Base-by-base conservation (phyloP, 139 green algal species). In the Auxenochlorella pyrenoidosa region DNA sequence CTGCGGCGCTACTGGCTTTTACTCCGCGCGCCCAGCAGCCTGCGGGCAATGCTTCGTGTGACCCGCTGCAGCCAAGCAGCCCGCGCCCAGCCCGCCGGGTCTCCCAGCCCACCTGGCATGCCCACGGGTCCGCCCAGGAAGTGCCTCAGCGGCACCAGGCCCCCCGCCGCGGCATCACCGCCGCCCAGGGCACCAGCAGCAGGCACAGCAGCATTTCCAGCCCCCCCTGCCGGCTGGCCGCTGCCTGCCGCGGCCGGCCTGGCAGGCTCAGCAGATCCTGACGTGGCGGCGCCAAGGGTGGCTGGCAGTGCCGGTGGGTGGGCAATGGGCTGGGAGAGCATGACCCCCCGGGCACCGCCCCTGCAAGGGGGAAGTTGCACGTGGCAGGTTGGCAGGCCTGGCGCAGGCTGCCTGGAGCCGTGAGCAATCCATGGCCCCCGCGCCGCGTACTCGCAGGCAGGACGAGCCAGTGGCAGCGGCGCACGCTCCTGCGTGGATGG, bases 111-210 rank as follows among this genome's bases (percentile, higher is more conserved):
- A 87, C 78, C 78, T 41, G 88, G 85, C 90, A 93, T 88, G 36
- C 90, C 90, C 0, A 93, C 90, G 0, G 90, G 90, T 28, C 90
- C 90, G 8, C 90, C 90, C n/a, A 92, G n/a, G 38, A 89, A 89
- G 86, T 93, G 90, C 41, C 44, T 75, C 10, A 91, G 41, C 43
- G 44, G 8, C n/a, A 34, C n/a, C 36, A 22, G 32, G 1, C 54
- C 51, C 6, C 24, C 71, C 26, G 47, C 38, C 13, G 4, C 10
- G 13, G 30, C 78, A 12, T 0, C 51, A 36, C 78, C 5, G 66
- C 86, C 75, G 28, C 60, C 43, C 32, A 24, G 32, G 38, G 59
- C 26, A 0, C 54, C 51, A 54, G 30, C 84, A 43, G n/a, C 70
- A 15, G 44, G 71, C 59, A 22, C 21, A 59, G 51, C 44, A 6